Percentiles rank a stretch among this genome's conserved stretches.
phyloP scores from a whole-genome alignment of 2,329 filamentous ascomycete genomes.

The Fusarium austroafricanum region DNA sequence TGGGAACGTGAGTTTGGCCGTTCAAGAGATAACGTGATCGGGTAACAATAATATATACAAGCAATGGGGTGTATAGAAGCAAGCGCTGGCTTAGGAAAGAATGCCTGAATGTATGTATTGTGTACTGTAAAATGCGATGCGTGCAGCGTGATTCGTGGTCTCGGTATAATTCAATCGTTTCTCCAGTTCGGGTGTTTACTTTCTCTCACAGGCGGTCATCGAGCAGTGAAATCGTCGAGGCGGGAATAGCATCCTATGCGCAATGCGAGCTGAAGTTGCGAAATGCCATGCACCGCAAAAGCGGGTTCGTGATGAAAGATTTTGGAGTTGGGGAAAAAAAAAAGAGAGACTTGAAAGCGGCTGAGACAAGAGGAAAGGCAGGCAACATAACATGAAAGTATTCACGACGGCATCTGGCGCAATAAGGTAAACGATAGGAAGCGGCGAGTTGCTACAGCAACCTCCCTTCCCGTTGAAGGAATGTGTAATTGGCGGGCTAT shows the following conservation, averaged over 20 bases:
- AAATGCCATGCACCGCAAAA: constrained; percentile 36
- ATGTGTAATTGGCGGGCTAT: constrained; percentile 37
- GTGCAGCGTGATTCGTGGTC: constrained; percentile 29
- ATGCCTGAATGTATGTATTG: constrained; percentile 20
- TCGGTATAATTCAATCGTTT: constrained; percentile 32
- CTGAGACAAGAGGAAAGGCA: constrained; percentile 41
- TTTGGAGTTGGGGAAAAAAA: constrained; percentile 16
- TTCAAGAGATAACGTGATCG: constrained; percentile 30
- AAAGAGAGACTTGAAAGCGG: constrained; percentile 37
- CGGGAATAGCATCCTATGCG: constrained; percentile 44
- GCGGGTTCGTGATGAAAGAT: constrained; percentile 18
- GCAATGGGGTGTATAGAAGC: constrained; percentile 10
- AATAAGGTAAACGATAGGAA: constrained; percentile 17
- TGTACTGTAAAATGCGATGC: neutral
- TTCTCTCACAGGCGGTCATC: constrained; percentile 46
- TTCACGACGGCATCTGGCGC: constrained; percentile 36
- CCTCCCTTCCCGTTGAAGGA: constrained; percentile 1
- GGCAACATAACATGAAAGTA: constrained; percentile 32
- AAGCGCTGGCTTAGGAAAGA: constrained; percentile 11
- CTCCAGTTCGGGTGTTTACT: constrained; percentile 42
- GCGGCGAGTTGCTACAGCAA: constrained; percentile 43
- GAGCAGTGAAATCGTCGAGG: constrained; percentile 42
- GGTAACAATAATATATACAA: constrained; percentile 28
- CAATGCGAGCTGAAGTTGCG: constrained; percentile 26
- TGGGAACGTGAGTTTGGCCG: constrained; percentile 13